These are phyloP conservation scores for Solanum neorickii DNA, from an alignment of 257 asterid genomes.

Conservation along the genomic window DNA sequence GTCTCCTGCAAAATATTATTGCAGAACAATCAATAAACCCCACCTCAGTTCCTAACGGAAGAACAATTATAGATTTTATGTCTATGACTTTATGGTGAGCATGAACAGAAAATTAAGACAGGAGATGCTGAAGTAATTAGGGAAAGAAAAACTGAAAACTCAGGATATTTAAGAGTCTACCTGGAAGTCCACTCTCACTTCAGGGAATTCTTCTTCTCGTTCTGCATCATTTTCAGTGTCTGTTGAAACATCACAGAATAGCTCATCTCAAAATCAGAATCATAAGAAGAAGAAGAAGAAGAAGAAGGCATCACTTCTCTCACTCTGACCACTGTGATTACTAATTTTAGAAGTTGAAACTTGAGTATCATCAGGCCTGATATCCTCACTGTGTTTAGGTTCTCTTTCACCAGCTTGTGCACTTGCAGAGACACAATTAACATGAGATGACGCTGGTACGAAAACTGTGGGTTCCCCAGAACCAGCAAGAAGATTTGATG, in stretches of 20 bases:
- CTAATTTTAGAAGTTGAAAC: constrained; percentile 20
- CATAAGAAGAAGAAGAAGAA: background rate
- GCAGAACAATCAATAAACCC: background rate
- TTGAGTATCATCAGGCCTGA: constrained; percentile 20
- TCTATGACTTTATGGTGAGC: background rate
- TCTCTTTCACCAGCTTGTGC: constrained; percentile 25
- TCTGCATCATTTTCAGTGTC: constrained; percentile 30
- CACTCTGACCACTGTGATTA: constrained; percentile 19
- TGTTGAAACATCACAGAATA: constrained; percentile 16
- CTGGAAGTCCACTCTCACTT: constrained; percentile 72
- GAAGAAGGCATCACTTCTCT: constrained; percentile 18
- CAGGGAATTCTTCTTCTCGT: constrained; percentile 69
- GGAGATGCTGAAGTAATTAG: background rate
- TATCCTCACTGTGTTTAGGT: constrained; percentile 16
- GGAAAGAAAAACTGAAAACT: background rate
- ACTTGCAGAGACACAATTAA: constrained; percentile 16
- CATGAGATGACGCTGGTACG: constrained; percentile 17
- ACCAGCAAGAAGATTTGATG: constrained; percentile 10
- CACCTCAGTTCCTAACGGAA: background rate
- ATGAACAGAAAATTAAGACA: background rate
- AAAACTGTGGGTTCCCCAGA: constrained; percentile 25
- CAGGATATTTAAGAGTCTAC: constrained; percentile 18
- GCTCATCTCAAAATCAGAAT: constrained; percentile 8
- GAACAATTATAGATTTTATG: background rate
- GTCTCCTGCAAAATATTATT: constrained; percentile 49